Percentiles rank a stretch among this genome's conserved stretches.
Evolutionary conservation across 495 filamentous ascomycete genomes (phyloP).

Genomic region (Xylaria castorea): DNA sequence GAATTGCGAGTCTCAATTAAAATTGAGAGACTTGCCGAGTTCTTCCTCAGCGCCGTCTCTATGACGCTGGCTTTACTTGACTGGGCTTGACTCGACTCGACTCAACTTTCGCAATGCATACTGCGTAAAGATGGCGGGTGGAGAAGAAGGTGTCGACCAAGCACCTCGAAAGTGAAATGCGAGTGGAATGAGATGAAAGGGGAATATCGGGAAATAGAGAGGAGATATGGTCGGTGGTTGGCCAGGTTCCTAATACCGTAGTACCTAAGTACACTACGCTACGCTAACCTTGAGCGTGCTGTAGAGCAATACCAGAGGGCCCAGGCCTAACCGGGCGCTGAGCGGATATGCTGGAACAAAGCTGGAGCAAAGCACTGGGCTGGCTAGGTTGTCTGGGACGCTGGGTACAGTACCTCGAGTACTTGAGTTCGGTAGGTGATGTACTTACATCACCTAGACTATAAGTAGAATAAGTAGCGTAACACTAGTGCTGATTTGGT

Average conservation of each 20-base stretch:
- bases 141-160: conserved; percentile 20
- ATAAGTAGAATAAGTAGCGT: conserved; percentile 3
- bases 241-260: background rate
- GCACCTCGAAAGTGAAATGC: conserved; percentile 28
- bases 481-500: conserved; percentile 20
- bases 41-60: conserved; percentile 6
- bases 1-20: background rate
- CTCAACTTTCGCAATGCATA: conserved; percentile 17
- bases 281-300: background rate
- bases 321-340: conserved; percentile 9
- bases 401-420: background rate
- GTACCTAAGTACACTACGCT: background rate
- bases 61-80: conserved; percentile 21
- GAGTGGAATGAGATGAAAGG: conserved; percentile 18
- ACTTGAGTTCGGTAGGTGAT: background rate
- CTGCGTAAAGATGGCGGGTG: conserved; percentile 22
- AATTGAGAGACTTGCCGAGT: background rate
- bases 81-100: conserved; percentile 2
- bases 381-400: background rate
- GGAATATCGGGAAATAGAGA: conserved; percentile 26
- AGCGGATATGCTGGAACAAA: conserved; percentile 12
- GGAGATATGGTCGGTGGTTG: conserved; percentile 28
- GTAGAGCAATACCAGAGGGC: too few relatives aligned
- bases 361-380: background rate
- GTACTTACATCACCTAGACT: background rate